These are phyloP conservation scores for Diospyros lotus DNA, from an alignment of 148 eudicot genomes.

Conservation along the genomic window DNA sequence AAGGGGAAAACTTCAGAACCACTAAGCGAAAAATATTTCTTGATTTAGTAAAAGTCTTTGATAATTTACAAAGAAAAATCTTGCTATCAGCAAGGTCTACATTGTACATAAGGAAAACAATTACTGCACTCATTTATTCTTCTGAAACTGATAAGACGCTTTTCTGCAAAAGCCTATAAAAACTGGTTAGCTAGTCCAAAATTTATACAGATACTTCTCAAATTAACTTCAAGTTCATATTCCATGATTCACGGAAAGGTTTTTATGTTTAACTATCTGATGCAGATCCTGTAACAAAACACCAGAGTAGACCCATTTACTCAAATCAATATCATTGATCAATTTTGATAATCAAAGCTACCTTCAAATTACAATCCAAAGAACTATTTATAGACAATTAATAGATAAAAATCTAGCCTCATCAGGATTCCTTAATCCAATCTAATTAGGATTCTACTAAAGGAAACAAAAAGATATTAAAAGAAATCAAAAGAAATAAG, in stretches of 20 bases:
- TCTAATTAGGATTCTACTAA: too few relatives aligned
- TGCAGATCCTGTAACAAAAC: too few relatives aligned
- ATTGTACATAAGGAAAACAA: background rate
- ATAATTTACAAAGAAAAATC: background rate
- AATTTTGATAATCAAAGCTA: too few relatives aligned
- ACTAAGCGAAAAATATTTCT: background rate
- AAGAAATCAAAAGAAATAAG: too few relatives aligned
- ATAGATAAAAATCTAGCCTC: too few relatives aligned
- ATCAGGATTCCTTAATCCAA: too few relatives aligned
- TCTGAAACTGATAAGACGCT: background rate
- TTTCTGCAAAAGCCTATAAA: background rate
- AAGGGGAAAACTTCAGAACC: conserved; percentile 4
- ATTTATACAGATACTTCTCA: background rate
- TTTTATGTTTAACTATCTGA: background rate
- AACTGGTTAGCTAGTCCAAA: background rate
- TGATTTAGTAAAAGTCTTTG: background rate
- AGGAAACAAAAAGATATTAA: too few relatives aligned
- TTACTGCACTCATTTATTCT: background rate
- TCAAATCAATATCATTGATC: too few relatives aligned
- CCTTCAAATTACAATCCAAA: too few relatives aligned
- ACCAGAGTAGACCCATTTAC: too few relatives aligned
- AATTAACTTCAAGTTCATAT: background rate
- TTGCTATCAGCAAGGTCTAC: background rate
- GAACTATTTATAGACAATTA: too few relatives aligned
- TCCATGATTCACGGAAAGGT: background rate